Evolutionary conservation across 148 eudicot genomes (phyloP).

Genomic region (Gaultheria prostrata): DNA sequence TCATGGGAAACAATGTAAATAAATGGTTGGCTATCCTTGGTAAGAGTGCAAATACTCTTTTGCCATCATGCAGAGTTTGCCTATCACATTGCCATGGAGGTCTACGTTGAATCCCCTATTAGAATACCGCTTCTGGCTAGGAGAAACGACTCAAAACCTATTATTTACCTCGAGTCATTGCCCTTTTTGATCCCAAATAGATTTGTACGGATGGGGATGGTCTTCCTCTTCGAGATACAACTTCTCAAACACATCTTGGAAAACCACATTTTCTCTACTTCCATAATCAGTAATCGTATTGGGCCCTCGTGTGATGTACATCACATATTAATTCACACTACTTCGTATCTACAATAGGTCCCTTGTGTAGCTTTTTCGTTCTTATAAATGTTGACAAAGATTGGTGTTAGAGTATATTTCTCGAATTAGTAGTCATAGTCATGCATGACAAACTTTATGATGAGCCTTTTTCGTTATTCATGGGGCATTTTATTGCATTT

Average conservation of each 20-base stretch:
- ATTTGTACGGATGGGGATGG: background rate
- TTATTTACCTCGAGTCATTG: background rate
- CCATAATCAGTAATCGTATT: background rate
- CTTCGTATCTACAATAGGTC: background rate
- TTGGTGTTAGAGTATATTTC: background rate
- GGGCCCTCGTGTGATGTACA: background rate
- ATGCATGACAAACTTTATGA: background rate
- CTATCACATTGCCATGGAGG: background rate
- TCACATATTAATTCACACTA: background rate
- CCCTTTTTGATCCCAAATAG: background rate
- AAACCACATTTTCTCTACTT: background rate
- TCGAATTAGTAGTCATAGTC: background rate
- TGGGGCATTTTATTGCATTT: background rate
- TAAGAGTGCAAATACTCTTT: background rate
- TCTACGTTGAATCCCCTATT: background rate
- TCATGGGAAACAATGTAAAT: background rate
- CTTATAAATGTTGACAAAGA: conserved; percentile 8
- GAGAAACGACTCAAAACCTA: background rate
- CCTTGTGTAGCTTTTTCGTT: background rate
- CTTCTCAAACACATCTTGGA: too few species aligned
- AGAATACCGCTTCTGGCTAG: background rate
- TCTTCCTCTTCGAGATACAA: background rate
- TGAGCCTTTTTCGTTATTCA: background rate
- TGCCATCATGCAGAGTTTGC: background rate
- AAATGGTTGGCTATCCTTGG: background rate